Percentiles rank a stretch among this genome's conserved stretches.
Conservation (phyloP, 2,329 filamentous ascomycete species). For the Neocucurbitaria cava region DNA sequence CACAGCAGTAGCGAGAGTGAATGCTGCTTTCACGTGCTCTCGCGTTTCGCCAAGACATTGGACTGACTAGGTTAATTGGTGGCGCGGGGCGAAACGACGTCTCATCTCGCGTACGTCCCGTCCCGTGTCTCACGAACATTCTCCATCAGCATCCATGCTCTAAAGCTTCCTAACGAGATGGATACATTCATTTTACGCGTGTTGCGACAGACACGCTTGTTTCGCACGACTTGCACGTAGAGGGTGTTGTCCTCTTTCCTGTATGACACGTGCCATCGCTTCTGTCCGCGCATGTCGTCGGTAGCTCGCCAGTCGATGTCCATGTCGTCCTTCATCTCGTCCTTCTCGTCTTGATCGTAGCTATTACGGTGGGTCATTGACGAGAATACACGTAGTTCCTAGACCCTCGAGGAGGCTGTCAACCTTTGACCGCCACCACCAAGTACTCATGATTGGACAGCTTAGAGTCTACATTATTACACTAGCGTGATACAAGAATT, state of each 20-base stretch:
- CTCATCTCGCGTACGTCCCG: background rate
- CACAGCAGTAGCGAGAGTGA: slow-evolving; percentile 6
- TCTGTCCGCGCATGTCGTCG: background rate
- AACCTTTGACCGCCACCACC: too few species aligned
- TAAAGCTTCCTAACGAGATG: too few species aligned
- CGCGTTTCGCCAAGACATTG: slow-evolving; percentile 8
- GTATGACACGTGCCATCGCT: background rate
- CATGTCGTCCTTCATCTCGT: background rate
- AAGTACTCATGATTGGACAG: too few species aligned
- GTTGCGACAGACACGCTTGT: background rate
- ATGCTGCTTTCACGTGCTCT: slow-evolving; percentile 13
- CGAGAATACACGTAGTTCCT: too few species aligned
- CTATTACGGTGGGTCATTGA: too few species aligned
- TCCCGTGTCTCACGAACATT: background rate
- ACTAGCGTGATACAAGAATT: too few species aligned
- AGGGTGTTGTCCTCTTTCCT: background rate
- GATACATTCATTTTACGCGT: too few species aligned
- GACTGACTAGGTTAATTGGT: too few species aligned
- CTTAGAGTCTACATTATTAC: too few species aligned
- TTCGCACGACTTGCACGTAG: background rate
- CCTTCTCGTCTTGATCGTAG: background rate
- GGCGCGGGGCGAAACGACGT: background rate
- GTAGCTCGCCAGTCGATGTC: background rate
- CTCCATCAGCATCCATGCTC: too few species aligned
- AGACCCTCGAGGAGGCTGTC: too few species aligned